A percentile compares a stretch with the other conserved stretches of the same genome.
Conservation (phyloP, 2,329 filamentous ascomycete genomes). For the Colletotrichum navitas region DNA sequence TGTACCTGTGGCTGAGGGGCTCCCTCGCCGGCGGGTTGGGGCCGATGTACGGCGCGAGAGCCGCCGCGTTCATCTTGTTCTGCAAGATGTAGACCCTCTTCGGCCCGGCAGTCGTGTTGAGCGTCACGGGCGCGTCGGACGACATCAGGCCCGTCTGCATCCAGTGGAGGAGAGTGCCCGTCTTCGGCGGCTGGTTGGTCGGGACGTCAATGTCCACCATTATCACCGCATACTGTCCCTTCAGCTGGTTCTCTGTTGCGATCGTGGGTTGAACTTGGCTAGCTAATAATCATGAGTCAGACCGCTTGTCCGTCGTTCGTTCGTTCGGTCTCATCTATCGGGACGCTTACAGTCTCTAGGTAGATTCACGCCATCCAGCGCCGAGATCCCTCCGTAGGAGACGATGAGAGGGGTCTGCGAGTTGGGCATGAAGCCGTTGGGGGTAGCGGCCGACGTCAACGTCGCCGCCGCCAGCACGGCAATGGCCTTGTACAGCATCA, state of each 20-base stretch:
- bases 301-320: not conserved
- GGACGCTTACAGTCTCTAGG: slow-evolving; percentile 52
- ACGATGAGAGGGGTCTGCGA: slow-evolving; percentile 56
- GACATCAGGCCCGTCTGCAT: slow-evolving; percentile 56
- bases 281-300: slow-evolving; percentile 22
- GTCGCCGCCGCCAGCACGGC: slow-evolving; percentile 50
- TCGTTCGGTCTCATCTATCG: not conserved
- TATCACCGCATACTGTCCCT: slow-evolving; percentile 54
- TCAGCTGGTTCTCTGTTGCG: slow-evolving; percentile 40
- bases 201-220: slow-evolving; percentile 63
- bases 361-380: slow-evolving; percentile 55
- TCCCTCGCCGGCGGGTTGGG: slow-evolving; percentile 54
- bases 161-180: slow-evolving; percentile 62
- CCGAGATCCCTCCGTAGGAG: slow-evolving; percentile 52
- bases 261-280: slow-evolving; percentile 36
- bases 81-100: slow-evolving; percentile 50
- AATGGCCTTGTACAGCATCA: slow-evolving; percentile 52
- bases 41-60: slow-evolving; percentile 50
- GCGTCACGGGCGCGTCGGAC: slow-evolving; percentile 43
- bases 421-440: slow-evolving; percentile 56
- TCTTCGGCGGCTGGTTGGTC: slow-evolving; percentile 49
- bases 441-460: slow-evolving; percentile 55
- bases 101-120: slow-evolving; percentile 48
- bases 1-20: slow-evolving; percentile 56
- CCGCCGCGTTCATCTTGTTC: slow-evolving; percentile 44